Conservation (phyloP, 164 flowering plant species). For the Magnolia officinalis region DNA sequence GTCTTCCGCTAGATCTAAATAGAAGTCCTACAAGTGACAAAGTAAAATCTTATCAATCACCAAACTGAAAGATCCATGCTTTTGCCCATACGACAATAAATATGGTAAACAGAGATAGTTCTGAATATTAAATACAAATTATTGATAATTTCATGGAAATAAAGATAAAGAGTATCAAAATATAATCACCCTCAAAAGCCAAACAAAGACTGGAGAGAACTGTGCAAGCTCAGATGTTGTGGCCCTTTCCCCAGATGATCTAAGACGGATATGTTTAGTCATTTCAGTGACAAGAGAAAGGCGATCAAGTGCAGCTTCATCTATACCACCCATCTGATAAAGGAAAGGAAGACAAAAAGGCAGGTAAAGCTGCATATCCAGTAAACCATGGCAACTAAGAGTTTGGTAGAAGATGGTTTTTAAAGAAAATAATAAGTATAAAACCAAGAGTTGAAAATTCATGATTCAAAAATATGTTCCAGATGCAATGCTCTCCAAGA, state of each 20-base stretch:
- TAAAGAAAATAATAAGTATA: not conserved
- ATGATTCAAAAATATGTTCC: not conserved
- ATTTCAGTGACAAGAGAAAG: constrained; percentile 98
- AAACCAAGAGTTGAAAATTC: not conserved
- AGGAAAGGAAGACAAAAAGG: not conserved
- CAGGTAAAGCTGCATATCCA: not conserved
- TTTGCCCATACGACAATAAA: not conserved
- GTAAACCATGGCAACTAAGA: not conserved
- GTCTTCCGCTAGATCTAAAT: constrained; percentile 84
- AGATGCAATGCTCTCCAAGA: not conserved
- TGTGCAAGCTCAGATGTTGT: constrained; percentile 90
- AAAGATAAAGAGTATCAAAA: not conserved
- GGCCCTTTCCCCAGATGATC: constrained; percentile 84
- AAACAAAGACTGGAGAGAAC: constrained; percentile 95
- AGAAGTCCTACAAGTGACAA: constrained; percentile 66
- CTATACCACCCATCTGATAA: constrained; percentile 94
- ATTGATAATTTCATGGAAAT: not conserved
- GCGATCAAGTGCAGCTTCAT: constrained; percentile 96
- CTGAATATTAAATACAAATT: no score
- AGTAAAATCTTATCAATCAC: constrained; percentile 1
- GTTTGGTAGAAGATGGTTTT: not conserved
- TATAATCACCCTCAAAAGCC: constrained; percentile 87
- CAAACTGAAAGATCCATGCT: not conserved
- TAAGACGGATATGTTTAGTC: constrained; percentile 96
- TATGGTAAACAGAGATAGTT: not conserved